A percentile compares a stretch with the other conserved stretches of the same genome.
Evolutionary conservation across 306 rosid genomes (phyloP).

Genomic region (Quercus glauca): DNA sequence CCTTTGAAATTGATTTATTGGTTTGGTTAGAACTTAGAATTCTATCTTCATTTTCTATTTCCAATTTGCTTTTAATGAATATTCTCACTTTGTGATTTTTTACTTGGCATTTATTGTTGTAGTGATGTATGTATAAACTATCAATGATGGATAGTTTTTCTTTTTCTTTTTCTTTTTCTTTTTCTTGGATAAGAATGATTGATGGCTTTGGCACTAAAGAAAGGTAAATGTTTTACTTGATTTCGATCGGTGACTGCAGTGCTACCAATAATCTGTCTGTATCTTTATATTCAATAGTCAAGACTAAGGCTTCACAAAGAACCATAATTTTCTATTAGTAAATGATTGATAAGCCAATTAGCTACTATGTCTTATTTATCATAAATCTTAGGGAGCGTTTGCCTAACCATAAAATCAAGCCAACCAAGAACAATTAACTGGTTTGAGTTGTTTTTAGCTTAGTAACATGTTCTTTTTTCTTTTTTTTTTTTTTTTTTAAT

Average conservation of each 20-base stretch:
- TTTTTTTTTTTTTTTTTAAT: too few relatives aligned
- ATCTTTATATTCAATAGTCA: background rate
- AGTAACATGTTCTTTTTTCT: too few relatives aligned
- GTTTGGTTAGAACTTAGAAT: too few relatives aligned
- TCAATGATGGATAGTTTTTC: background rate
- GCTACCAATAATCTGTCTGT: background rate
- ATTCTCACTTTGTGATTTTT: too few relatives aligned
- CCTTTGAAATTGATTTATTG: background rate
- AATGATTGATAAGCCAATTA: background rate
- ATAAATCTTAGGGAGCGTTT: background rate
- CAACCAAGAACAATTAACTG: too few relatives aligned
- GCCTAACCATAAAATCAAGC: too few relatives aligned
- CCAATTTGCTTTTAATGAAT: too few relatives aligned
- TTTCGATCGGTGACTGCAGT: background rate
- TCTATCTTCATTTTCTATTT: too few relatives aligned
- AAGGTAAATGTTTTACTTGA: background rate
- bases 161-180: too few relatives aligned
- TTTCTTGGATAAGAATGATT: background rate
- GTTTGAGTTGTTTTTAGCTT: too few relatives aligned
- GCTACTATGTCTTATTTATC: background rate
- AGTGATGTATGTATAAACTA: background rate
- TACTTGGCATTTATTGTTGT: too few relatives aligned
- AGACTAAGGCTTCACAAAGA: background rate
- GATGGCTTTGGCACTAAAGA: background rate
- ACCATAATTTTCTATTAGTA: background rate